Base-by-base conservation (phyloP, 2,329 filamentous ascomycete genomes). In the Claviceps arundinis region DNA sequence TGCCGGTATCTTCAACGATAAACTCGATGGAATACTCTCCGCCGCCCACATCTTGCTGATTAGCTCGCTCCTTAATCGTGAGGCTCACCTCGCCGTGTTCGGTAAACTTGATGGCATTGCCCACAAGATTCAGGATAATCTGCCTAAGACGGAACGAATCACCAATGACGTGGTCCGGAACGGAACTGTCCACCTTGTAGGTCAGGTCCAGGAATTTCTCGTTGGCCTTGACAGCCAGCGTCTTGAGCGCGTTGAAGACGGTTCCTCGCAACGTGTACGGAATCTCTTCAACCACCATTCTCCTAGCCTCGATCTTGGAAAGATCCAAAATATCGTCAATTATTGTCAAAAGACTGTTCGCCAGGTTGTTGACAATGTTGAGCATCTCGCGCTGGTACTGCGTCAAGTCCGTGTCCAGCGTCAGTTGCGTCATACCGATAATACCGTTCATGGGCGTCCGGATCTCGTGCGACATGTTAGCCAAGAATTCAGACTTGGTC, bases 391-490 rank as follows among this genome's bases (percentile, higher is more conserved):
- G 84, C 63, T 96, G 93, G 62, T 95, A 94, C 63, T 90, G 87
- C 46, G 90, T 95, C 54, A 98, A 75, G 65, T 97, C 85, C 41
- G 91, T 96, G 65, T 98, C 93, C 51, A 98, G 77, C 1, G 93
- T 96, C 52, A 98, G 76, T 67, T 96, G 90, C 2, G 90, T 96
- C 91, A 97, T 96, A 63, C 90, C 90, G 60, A 96, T 95, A 64
- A 96, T 96, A 61, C 90, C 90, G 72, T 96, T 95, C 79, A 95
- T 95, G 1, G 89, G 93, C 38, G 93, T 98, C 65, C 91, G 81
- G 61, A 97, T 97, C 69, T 97, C 91, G 77, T 97, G 91, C 46
- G 88, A 95, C 91, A 97, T 97, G 67, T 98, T 98, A 55, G 93
- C 93, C 54, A 98, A 73, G 73, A 98, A 98, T 64, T 97, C 93